Percentiles rank a stretch among this genome's conserved stretches.
phyloP scores from a whole-genome alignment of 345 rosid species.

The Eucalyptus cladocalyx region DNA sequence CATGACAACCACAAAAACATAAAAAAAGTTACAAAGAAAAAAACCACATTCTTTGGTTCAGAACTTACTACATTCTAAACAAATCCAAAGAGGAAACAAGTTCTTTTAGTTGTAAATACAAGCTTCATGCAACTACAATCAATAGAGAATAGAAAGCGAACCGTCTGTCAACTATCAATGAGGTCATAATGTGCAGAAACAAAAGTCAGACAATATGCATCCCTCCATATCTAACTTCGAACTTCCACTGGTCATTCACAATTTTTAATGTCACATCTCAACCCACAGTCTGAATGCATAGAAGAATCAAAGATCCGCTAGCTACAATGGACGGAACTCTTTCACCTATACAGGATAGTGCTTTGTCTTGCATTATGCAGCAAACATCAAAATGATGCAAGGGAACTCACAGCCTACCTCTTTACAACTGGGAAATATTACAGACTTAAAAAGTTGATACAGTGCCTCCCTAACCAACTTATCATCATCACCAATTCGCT shows the following conservation, averaged over 20 bases:
- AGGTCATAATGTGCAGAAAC: not conserved
- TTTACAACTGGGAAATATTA: slow-evolving; percentile 51
- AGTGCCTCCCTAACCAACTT: slow-evolving; percentile 46
- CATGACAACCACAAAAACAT: not conserved
- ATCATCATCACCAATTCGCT: slow-evolving; percentile 63
- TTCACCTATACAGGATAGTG: not conserved
- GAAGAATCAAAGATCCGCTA: not conserved
- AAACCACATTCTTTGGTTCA: not conserved
- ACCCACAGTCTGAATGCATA: not conserved
- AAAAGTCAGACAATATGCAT: not conserved
- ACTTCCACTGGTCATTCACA: not conserved
- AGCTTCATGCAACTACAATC: not conserved
- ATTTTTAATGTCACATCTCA: not conserved
- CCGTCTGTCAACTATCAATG: not conserved
- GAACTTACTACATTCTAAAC: not conserved
- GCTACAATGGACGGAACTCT: not conserved
- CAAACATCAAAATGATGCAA: not conserved
- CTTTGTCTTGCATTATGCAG: not conserved
- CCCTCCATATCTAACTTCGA: not conserved
- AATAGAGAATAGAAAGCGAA: not conserved
- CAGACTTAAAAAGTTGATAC: slow-evolving; percentile 43
- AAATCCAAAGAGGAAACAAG: not conserved
- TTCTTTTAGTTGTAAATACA: not conserved
- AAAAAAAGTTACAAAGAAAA: not conserved
- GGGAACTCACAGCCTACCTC: slow-evolving; percentile 39